Percentiles rank a stretch among this genome's conserved stretches.
Evolutionary conservation across 73 alveolate genomes (phyloP).

Genomic region (Stentor coeruleus): DNA sequence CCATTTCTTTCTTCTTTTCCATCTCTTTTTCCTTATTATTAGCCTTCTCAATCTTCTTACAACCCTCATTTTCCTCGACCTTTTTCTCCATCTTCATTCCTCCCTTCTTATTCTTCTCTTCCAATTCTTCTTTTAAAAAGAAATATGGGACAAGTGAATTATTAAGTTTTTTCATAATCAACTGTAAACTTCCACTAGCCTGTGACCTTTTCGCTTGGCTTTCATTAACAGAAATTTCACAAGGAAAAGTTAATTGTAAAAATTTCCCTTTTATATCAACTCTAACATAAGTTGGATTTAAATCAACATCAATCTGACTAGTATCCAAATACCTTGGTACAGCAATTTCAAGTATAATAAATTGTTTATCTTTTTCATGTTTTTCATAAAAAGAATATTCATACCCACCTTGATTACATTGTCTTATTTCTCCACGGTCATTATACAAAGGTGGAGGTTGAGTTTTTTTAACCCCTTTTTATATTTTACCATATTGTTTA

Average conservation of each 20-base stretch:
- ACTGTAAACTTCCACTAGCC: constrained; percentile 77
- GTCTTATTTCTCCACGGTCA: constrained; percentile 85
- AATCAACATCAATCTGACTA: constrained; percentile 81
- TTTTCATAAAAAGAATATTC: constrained; percentile 68
- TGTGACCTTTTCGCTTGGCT: constrained; percentile 73
- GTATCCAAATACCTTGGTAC: constrained; percentile 96
- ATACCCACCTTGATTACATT: constrained; percentile 91
- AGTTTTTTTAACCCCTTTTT: constrained; percentile 32
- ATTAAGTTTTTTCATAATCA: constrained; percentile 71
- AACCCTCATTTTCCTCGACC: too few species aligned
- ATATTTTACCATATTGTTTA: not conserved
- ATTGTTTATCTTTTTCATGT: constrained; percentile 54
- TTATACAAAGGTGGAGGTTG: constrained; percentile 69
- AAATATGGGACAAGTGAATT: constrained; percentile 24
- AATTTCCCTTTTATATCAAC: constrained; percentile 88
- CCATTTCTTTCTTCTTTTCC: constrained; percentile 29
- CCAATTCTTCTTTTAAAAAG: constrained; percentile 26
- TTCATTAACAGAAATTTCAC: constrained; percentile 81
- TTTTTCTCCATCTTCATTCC: constrained; percentile 22
- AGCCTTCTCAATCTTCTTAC: too few species aligned
- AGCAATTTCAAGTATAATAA: constrained; percentile 58
- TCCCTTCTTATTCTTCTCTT: constrained; percentile 11
- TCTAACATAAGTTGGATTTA: constrained; percentile 94
- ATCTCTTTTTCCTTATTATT: too few species aligned
- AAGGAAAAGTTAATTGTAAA: constrained; percentile 75